phyloP scores from a whole-genome alignment of 139 green algal species.

The Picochlorum sp. region DNA sequence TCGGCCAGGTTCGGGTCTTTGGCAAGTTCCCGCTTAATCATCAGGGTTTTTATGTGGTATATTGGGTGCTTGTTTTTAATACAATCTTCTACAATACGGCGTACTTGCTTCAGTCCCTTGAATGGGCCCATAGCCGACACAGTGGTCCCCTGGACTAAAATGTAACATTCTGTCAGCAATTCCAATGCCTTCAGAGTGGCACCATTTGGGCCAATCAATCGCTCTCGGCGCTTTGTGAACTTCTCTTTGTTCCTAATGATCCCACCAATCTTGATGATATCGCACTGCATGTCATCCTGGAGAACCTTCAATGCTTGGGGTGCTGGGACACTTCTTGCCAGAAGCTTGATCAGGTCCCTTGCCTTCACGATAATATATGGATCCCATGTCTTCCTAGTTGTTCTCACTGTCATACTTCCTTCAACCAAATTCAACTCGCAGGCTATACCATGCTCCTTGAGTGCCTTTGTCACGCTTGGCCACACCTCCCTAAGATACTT shows the following conservation, averaged over 20 bases:
- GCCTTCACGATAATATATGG: constrained; percentile 98
- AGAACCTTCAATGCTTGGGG: constrained; percentile 89
- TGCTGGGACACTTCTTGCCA: constrained; percentile 86
- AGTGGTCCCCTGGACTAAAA: constrained; percentile 94
- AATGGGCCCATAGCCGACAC: constrained; percentile 91
- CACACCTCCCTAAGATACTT: constrained; percentile 96
- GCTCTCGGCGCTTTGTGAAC: constrained; percentile 95
- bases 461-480: constrained; percentile 76
- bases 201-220: constrained; percentile 92
- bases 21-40: constrained; percentile 97
- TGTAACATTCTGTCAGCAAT: constrained; percentile 95
- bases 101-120: constrained; percentile 83
- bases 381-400: constrained; percentile 97
- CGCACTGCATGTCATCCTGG: constrained; percentile 88
- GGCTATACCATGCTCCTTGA: constrained; percentile 76
- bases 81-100: constrained; percentile 96
- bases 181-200: constrained; percentile 97
- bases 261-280: constrained; percentile 98
- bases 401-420: constrained; percentile 94
- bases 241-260: constrained; percentile 92
- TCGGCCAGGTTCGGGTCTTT: constrained; percentile 77
- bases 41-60: constrained; percentile 98
- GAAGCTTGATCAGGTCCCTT: constrained; percentile 96
- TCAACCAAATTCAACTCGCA: constrained; percentile 98
- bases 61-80: constrained; percentile 98